Evolutionary conservation across 371 early-diverging fungal genomes (phyloP), one percentile per base, ranked within the genome.

Genomic region (Lichtheimia corymbifera): DNA sequence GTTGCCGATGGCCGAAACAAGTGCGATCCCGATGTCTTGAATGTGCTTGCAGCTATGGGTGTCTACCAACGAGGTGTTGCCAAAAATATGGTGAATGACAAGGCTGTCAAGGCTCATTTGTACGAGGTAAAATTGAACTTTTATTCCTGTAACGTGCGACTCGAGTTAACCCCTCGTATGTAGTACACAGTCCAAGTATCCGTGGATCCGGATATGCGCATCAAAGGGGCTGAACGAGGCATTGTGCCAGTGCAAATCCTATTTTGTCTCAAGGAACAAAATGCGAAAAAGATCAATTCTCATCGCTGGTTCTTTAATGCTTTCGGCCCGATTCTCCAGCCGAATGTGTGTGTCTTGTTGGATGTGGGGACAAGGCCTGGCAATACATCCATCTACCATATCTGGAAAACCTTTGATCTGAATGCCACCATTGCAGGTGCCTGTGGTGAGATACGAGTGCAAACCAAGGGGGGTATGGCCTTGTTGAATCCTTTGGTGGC

Each of bases 301-400:
- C 94, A 94, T 68, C 87, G 92, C 43, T 94, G 94, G 94, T 92
- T 93, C 77, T 93, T 93, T 70, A 91, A 92, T 65, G 92, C 93
- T 3, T 90, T 94, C 64, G 90, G 93, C 2, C 82, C 79, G 9
- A 76, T 92, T 30, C 62, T 94, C 35, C 71, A 87, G 28, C 94
- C 94, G 22, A 85, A 91, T 63, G 83, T 93, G 15, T 90, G 90
- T 67, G 82, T 93, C 22, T 72, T 93, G 50, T 73, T 94, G 28
- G 94, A 94, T 65, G 93, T 92, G 43, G 94, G 94, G 6, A 93
- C 94, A 5, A 82, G 91, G 35, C 93, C 94, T 6, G 85, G 87
- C 12, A 75, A 75, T 42, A 80, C 83, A 14, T 80, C 82, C 27
- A 80, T 94, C 22, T 93, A 92, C 69, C 88, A 90, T 65, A 69